Base-by-base conservation (phyloP, 306 rosid species). In the Cicer cuneatum region DNA sequence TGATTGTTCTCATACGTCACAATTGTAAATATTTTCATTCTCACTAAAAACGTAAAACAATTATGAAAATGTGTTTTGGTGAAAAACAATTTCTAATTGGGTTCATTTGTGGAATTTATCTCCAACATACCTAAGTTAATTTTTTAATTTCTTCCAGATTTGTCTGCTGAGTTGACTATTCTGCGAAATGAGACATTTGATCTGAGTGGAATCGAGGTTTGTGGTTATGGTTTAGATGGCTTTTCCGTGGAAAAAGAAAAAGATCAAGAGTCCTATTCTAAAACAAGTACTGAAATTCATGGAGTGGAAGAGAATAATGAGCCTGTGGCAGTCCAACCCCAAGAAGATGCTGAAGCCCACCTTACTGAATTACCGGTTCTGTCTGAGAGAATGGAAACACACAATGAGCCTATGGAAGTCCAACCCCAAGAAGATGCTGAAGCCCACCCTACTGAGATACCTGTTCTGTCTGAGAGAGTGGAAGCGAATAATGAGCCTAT, bases 171-270 rank as follows among this genome's bases (percentile, higher is more conserved):
- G 70, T 86, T 95, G 84, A 64, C 83, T 64, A 71, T 76, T 80
- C 75, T 92, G 91, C 90, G 66, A 59, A 75, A 80, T 9, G 90
- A 80, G 78, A 57, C 81, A 76, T 72, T 87, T 81, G 92, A 92
- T 85, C 78, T 83, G 42, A 81, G 87, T 65, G 77, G 86, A 77
- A 81, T 84, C 71, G 75, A 18, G 86, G 86, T 90, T 78, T 80
- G 64, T 66, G 90, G 87, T 69, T 40, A 74, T 78, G 86, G 60
- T 48, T 78, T 51, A 59, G 83, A 83, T 62, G 59, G 58, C 74
- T 69, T 80, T 87, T 71, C 65, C 18, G 24, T 56, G 2, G 90
- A 92, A 76, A 83, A 78, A 73, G 66, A 69, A 67, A 83, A 87
- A 62, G 78, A 83, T 83, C 67, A 74, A 47, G 90, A 76, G 80